These are phyloP conservation scores for Phytophthora fragariaefolia DNA, from an alignment of 352 stramenopile species.

Conservation along the genomic window DNA sequence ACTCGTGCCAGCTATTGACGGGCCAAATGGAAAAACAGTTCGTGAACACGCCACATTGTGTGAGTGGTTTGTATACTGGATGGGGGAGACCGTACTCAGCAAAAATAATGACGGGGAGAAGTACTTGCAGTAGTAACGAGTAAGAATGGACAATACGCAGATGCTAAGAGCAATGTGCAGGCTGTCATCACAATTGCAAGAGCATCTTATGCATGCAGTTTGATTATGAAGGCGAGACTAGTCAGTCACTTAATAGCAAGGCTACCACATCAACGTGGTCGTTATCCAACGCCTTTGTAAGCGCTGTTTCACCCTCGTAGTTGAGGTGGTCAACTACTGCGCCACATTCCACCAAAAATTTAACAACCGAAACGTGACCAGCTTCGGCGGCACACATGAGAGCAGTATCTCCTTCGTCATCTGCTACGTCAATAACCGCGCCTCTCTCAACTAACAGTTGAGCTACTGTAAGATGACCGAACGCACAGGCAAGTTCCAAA, in stretches of 20 bases:
- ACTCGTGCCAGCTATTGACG: slow-evolving; percentile 66
- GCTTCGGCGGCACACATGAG: slow-evolving; percentile 8
- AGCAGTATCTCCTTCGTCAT: neutral
- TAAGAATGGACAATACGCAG: too few relatives aligned
- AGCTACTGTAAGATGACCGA: neutral
- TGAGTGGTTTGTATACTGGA: slow-evolving; percentile 57
- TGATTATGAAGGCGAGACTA: too few relatives aligned
- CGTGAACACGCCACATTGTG: slow-evolving; percentile 48
- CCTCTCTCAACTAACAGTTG: neutral
- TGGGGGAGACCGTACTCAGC: slow-evolving; percentile 45
- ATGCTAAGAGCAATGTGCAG: too few relatives aligned
- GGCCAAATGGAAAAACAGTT: slow-evolving; percentile 75
- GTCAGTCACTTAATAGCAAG: too few relatives aligned
- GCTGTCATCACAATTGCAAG: too few relatives aligned
- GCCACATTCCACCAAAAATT: neutral
- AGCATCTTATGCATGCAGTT: too few relatives aligned
- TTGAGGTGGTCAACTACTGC: neutral
- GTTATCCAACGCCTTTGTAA: neutral
- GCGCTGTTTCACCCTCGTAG: neutral
- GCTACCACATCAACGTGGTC: neutral
- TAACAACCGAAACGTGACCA: neutral
- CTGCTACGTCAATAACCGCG: neutral
- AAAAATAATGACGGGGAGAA: slow-evolving; percentile 36
- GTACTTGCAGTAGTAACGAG: too few relatives aligned
- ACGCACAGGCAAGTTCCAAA: neutral